Evolutionary conservation across 23 red algal species (phyloP), one percentile per base, ranked within the genome.

Genomic region (Gracilaria caudata): DNA sequence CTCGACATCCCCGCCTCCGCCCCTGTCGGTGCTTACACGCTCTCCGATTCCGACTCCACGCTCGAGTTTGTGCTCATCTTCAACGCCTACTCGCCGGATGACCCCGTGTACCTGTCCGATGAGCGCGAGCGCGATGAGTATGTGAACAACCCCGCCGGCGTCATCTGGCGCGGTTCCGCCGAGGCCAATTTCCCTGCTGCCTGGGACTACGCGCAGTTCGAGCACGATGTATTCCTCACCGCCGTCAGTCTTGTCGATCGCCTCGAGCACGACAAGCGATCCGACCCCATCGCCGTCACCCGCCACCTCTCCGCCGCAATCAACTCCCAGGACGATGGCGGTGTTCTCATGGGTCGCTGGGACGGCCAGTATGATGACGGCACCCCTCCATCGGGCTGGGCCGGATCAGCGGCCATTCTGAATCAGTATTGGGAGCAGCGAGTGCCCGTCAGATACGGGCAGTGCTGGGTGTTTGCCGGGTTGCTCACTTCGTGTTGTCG

Each of bases 401-500:
- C 78, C 5, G 78, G 78, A 3, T 81, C 78, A 0, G 36, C 53
- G 7, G 35, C 46, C 25, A 57, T 81, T 16, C 53, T 81, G 0
- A 4, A n/a, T 12, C 25, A 81, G 51, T 81, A 36, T 38, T 81
- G 78, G 78, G 7, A 17, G 6, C 14, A 57, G 35, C 58, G 53
- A 4, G 10, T 17, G 36, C 78, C 78, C 51, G 78, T 81, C 19
- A 4, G 28, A 3, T 81, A 59, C 28, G 78, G 53, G 7, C 78
- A 81, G 58, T 81, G 78, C 24, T 81, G 78, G 78, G 78, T 81
- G 32, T 81, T 40, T 38, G 78, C 78, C 6, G 43, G 47, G 12
- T 17, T 81, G 34, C 38, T 81, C 28, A 81, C 78, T 13, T 64
- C 78, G 11, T 28, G 45, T 25, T 60, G 53, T n/a, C 78, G 78